Evolutionary conservation across 192 early-diverging fungal species (phyloP).

Genomic region (Coemansia sp.): DNA sequence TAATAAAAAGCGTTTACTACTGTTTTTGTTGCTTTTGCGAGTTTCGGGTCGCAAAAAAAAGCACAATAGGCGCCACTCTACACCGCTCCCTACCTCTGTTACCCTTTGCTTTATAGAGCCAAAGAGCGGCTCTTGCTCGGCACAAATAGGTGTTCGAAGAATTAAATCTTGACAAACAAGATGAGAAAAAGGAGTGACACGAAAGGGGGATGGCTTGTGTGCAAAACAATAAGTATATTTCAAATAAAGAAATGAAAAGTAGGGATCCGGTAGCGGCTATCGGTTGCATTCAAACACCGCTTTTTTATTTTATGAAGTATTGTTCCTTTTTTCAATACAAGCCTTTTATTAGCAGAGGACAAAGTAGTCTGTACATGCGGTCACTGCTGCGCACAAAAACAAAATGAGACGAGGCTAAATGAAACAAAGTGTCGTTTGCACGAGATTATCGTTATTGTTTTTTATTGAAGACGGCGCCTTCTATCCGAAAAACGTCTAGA

Average conservation of each 20-base stretch:
- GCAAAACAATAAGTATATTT: not conserved
- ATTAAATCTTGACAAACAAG: not conserved
- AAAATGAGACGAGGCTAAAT: no score
- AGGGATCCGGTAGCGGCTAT: not conserved
- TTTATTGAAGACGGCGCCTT: no score
- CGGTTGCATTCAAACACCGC: not conserved
- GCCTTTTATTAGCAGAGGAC: no score
- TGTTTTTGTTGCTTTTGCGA: not conserved
- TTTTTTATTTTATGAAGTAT: no score
- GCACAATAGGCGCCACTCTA: not conserved
- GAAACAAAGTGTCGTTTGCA: constrained; percentile 10
- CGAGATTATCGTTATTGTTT: not conserved
- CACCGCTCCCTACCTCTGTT: not conserved
- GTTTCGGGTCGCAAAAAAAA: not conserved
- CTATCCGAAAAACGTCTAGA: not conserved
- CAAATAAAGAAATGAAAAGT: not conserved
- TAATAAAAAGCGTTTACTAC: not conserved
- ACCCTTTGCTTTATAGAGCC: not conserved
- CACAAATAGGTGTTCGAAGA: not conserved
- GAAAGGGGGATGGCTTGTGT: not conserved
- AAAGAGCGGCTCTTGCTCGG: not conserved
- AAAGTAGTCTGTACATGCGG: not conserved
- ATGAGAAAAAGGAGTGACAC: not conserved
- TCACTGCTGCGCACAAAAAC: constrained; percentile 2
- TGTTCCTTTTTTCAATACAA: no score